phyloP scores from a whole-genome alignment of 257 asterid genomes.

The Jaltomata sinuosa region DNA sequence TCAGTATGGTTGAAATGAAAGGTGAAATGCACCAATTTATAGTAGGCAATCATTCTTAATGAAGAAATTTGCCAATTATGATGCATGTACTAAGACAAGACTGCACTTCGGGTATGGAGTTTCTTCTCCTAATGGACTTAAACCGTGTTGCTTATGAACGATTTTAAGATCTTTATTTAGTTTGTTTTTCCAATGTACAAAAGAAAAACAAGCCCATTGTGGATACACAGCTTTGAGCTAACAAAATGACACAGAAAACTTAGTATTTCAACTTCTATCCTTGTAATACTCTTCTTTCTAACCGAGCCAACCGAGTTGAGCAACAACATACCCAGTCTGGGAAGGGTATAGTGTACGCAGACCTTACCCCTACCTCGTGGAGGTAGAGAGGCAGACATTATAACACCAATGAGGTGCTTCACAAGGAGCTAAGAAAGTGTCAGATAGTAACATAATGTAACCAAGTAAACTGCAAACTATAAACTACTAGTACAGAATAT shows the following conservation, averaged over 20 bases:
- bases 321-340: background rate
- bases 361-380: no score
- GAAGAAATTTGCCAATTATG: background rate
- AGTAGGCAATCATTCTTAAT: background rate
- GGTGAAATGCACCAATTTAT: background rate
- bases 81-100: background rate
- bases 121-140: background rate
- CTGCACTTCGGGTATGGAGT: background rate
- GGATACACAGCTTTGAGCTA: background rate
- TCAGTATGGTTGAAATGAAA: slow-evolving; percentile 12
- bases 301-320: background rate
- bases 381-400: background rate
- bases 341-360: no score
- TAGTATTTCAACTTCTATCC: background rate
- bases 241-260: background rate
- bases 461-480: background rate
- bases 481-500: background rate
- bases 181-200: background rate
- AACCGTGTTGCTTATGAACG: background rate
- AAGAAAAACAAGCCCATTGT: background rate
- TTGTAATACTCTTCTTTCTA: background rate
- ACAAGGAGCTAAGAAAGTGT: background rate
- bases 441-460: background rate
- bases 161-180: background rate
- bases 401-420: background rate